Evolutionary conservation across 2,329 filamentous ascomycete genomes (phyloP).

Genomic region (Diaporthe eres): DNA sequence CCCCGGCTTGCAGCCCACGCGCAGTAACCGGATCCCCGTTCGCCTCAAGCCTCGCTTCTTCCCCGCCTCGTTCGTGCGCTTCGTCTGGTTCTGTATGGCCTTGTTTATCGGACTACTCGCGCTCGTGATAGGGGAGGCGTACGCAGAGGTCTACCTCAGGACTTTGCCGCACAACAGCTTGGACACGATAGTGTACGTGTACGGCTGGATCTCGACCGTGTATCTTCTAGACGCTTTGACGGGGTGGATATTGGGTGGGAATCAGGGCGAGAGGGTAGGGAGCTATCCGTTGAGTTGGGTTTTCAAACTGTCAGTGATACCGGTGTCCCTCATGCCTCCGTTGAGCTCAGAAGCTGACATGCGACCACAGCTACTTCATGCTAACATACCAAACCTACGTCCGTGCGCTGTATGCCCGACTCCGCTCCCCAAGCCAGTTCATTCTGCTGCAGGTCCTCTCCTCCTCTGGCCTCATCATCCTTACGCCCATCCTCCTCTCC

Average conservation of each 20-base stretch:
- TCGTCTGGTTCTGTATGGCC: conserved; percentile 78
- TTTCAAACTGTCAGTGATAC: conserved; percentile 72
- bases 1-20: conserved; percentile 41
- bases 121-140: conserved; percentile 77
- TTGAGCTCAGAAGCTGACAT: conserved; percentile 12
- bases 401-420: conserved; percentile 76
- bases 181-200: conserved; percentile 78
- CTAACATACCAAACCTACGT: conserved; percentile 81
- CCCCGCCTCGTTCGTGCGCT: conserved; percentile 76
- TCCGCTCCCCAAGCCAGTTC: conserved; percentile 76
- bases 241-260: conserved; percentile 76
- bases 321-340: not conserved
- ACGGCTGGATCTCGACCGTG: conserved; percentile 78
- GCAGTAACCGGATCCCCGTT: conserved; percentile 51
- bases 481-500: conserved; percentile 76
- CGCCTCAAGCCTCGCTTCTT: conserved; percentile 69
- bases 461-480: conserved; percentile 72
- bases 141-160: conserved; percentile 77
- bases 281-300: conserved; percentile 80
- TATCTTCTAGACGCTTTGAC: conserved; percentile 75
- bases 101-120: conserved; percentile 74
- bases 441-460: conserved; percentile 75
- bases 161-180: conserved; percentile 76
- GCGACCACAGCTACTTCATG: conserved; percentile 70
- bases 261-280: conserved; percentile 76